A percentile compares a stretch with the other conserved stretches of the same genome.
Conservation (phyloP, 164 flowering plant species). For the Vitis rotundifolia region DNA sequence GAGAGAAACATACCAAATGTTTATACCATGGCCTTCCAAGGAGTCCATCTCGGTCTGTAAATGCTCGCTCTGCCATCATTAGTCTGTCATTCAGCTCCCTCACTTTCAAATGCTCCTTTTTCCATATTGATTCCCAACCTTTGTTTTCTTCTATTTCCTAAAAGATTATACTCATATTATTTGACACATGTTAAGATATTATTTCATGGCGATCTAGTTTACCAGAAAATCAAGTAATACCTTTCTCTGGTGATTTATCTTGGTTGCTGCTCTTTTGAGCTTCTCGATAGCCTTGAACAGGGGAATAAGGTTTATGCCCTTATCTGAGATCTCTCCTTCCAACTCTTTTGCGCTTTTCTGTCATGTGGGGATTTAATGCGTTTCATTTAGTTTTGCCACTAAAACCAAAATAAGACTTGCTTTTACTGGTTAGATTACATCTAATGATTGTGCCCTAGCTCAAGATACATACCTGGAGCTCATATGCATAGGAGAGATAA, state of each 20-base stretch:
- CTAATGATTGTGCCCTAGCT: not conserved
- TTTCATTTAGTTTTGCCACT: not conserved
- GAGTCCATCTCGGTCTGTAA: slow-evolving; percentile 67
- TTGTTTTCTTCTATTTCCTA: slow-evolving; percentile 45
- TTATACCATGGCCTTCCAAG: slow-evolving; percentile 68
- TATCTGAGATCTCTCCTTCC: slow-evolving; percentile 31
- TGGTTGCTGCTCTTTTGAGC: slow-evolving; percentile 51
- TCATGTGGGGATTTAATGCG: slow-evolving; percentile 6
- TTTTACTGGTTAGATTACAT: not conserved
- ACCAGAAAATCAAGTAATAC: slow-evolving; percentile 23
- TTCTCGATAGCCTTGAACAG: slow-evolving; percentile 59
- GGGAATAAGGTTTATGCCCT: slow-evolving; percentile 41
- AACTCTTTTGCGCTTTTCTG: slow-evolving; percentile 52
- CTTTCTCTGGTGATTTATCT: slow-evolving; percentile 47
- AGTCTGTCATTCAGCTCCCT: slow-evolving; percentile 72
- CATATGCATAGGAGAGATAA: slow-evolving; percentile 56
- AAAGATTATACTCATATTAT: not conserved
- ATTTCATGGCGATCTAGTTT: not conserved
- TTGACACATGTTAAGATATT: not conserved
- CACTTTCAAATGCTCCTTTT: slow-evolving; percentile 29
- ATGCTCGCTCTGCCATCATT: slow-evolving; percentile 84
- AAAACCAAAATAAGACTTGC: not conserved
- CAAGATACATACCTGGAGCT: slow-evolving; percentile 54
- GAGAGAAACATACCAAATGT: slow-evolving; percentile 59
- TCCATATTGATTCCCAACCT: slow-evolving; percentile 44